A percentile compares a stretch with the other conserved stretches of the same genome.
phyloP scores from a whole-genome alignment of 192 early-diverging fungal genomes.

The Entomortierella lignicola region DNA sequence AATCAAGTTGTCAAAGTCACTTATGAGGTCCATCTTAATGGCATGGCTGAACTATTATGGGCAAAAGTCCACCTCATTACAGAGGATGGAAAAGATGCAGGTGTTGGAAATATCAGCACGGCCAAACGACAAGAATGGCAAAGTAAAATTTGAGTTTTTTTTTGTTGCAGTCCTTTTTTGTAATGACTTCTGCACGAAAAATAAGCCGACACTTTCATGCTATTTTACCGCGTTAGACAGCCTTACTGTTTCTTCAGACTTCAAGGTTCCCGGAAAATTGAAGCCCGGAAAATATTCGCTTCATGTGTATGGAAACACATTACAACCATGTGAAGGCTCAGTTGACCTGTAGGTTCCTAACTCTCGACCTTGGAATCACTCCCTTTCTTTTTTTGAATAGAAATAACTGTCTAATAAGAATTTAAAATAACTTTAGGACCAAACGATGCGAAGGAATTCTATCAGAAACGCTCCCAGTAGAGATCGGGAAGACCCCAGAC shows the following conservation, averaged over 20 bases:
- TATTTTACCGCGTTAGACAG: slow-evolving; percentile 32
- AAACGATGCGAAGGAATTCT: slow-evolving; percentile 32
- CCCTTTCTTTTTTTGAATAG: background rate
- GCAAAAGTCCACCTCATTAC: slow-evolving; percentile 38
- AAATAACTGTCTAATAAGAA: background rate
- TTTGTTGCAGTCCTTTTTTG: too few species aligned
- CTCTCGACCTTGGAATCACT: too few species aligned
- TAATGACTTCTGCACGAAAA: too few species aligned
- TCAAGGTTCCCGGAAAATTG: slow-evolving; percentile 16
- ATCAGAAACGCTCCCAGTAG: slow-evolving; percentile 21
- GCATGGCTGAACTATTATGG: slow-evolving; percentile 29
- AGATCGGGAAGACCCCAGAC: slow-evolving; percentile 2
- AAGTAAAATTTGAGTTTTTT: too few species aligned
- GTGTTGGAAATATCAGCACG: slow-evolving; percentile 21
- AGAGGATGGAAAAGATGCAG: slow-evolving; percentile 35
- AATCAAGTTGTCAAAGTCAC: slow-evolving; percentile 20
- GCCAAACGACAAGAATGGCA: slow-evolving; percentile 17
- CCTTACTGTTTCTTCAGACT: background rate
- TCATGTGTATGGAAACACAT: slow-evolving; percentile 36
- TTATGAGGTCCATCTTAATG: slow-evolving; percentile 34
- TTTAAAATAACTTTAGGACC: background rate
- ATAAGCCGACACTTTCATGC: background rate
- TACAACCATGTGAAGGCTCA: slow-evolving; percentile 36
- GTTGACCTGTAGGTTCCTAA: slow-evolving; percentile 22
- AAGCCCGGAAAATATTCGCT: slow-evolving; percentile 24